Percentiles rank a stretch among this genome's conserved stretches.
phyloP scores from a whole-genome alignment of 805 yeast genomes.

The Sugiyamaella qingdaonensis region DNA sequence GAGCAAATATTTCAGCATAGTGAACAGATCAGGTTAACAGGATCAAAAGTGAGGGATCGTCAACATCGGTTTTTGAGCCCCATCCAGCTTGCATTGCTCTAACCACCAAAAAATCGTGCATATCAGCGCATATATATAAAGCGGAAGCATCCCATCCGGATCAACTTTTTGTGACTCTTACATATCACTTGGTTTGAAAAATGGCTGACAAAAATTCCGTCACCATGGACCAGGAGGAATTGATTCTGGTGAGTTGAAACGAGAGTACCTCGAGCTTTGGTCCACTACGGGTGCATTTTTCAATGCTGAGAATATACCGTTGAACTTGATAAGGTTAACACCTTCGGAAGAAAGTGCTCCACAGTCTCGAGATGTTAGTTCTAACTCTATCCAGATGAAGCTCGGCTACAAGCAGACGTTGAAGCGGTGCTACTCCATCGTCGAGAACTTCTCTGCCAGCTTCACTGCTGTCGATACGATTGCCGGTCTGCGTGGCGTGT shows the following conservation, averaged over 20 bases:
- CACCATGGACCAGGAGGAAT: constrained; percentile 5
- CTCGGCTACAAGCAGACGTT: constrained; percentile 21
- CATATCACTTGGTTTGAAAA: no score
- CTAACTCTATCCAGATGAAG: constrained; percentile 13
- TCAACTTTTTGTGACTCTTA: no score
- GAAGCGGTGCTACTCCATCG: constrained; percentile 14
- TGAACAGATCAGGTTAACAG: neutral
- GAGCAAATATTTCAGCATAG: constrained; percentile 14
- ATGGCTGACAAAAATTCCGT: neutral
- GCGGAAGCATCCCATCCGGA: neutral
- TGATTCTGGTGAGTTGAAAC: constrained; percentile 9
- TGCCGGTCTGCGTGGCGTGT: constrained; percentile 16
- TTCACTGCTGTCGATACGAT: constrained; percentile 19
- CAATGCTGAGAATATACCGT: constrained; percentile 23
- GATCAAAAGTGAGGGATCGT: neutral
- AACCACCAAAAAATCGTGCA: constrained; percentile 6
- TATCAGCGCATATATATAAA: constrained; percentile 5
- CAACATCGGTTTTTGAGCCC: no score
- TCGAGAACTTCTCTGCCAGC: constrained; percentile 21
- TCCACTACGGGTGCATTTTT: constrained; percentile 11
- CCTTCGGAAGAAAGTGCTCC: constrained; percentile 22
- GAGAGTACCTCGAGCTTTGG: constrained; percentile 7
- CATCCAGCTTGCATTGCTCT: constrained; percentile 3
- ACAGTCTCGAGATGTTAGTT: neutral
- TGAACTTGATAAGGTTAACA: constrained; percentile 24